phyloP scores from a whole-genome alignment of 306 rosid genomes.

The Prinsepia uniflora region DNA sequence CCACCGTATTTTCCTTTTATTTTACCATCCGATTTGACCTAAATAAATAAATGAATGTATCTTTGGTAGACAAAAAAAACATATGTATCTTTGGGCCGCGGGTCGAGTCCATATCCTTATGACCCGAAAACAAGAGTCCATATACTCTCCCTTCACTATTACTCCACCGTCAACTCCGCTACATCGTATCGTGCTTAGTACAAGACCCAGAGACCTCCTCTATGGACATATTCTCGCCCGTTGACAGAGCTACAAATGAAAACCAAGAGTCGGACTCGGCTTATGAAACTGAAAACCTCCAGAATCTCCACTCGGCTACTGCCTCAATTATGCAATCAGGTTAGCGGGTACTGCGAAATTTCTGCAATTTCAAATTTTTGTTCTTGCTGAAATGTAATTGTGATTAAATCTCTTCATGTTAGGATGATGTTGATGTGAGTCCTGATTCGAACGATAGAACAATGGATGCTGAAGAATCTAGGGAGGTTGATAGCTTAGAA shows the following conservation, averaged over 20 bases:
- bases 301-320: slow-evolving; percentile 7
- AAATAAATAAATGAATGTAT: no score
- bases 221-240: not conserved
- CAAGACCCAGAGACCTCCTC: not conserved
- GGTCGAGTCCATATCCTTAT: not conserved
- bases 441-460: not conserved
- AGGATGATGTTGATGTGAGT: not conserved
- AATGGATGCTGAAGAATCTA: not conserved
- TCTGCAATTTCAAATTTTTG: not conserved
- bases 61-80: no score
- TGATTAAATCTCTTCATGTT: not conserved
- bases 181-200: not conserved
- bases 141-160: no score
- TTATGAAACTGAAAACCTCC: not conserved
- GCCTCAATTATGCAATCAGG: slow-evolving; percentile 21
- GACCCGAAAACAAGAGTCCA: not conserved
- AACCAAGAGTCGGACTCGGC: not conserved
- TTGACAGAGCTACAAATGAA: not conserved
- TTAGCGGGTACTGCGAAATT: not conserved
- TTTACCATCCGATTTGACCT: no score
- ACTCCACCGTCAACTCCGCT: not conserved
- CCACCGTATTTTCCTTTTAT: no score
- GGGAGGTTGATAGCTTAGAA: slow-evolving; percentile 17
- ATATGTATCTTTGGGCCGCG: not conserved
- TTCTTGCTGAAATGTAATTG: not conserved